Conservation (phyloP, 495 filamentous ascomycete species). For the Lepraria neglecta region DNA sequence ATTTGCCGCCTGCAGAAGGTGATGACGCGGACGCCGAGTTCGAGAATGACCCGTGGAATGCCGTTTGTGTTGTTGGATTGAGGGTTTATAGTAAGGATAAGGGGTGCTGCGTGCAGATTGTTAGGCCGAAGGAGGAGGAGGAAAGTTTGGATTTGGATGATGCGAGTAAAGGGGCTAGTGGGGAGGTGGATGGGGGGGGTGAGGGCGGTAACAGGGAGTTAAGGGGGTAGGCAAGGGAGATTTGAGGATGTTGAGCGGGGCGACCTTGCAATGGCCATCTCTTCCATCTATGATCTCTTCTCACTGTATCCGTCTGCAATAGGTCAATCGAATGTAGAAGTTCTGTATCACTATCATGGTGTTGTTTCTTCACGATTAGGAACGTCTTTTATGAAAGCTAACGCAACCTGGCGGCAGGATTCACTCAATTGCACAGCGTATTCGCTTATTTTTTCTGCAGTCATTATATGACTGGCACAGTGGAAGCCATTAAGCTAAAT, state of each 20-base stretch:
- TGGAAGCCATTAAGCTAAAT: no score
- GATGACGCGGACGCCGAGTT: conserved; percentile 38
- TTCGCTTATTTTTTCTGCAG: no score
- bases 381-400: no score
- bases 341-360: no score
- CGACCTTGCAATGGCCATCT: no score
- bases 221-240: neutral
- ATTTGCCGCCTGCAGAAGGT: neutral
- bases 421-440: no score
- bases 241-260: neutral
- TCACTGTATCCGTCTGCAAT: neutral
- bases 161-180: conserved; percentile 26
- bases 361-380: no score
- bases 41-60: conserved; percentile 72
- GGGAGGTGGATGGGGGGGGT: conserved; percentile 15
- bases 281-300: neutral
- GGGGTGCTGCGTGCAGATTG: conserved; percentile 47
- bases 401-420: no score
- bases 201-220: no score
- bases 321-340: neutral
- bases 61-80: conserved; percentile 72
- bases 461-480: no score
- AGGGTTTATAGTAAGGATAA: conserved; percentile 62
- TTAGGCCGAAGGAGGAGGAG: conserved; percentile 46
- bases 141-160: conserved; percentile 53